These are phyloP conservation scores for Candida sonorensis DNA, from an alignment of 805 yeast species.

Conservation along the genomic window DNA sequence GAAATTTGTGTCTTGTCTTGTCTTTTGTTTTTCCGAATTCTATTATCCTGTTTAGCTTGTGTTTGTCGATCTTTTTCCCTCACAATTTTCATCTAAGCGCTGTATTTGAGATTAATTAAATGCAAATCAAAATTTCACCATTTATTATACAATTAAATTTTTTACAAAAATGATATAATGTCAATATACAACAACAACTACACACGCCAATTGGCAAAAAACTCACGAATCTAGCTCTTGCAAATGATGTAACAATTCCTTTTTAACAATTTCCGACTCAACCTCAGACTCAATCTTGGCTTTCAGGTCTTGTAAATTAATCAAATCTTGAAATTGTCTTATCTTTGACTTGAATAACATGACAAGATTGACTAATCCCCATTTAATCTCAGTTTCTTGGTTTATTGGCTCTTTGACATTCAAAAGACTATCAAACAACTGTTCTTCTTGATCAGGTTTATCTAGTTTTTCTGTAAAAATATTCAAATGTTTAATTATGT, in stretches of 20 bases:
- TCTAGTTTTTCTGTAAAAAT: constrained; percentile 10
- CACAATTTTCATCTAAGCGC: too few relatives aligned
- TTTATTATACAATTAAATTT: too few relatives aligned
- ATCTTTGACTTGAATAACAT: constrained; percentile 8
- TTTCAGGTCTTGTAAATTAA: constrained; percentile 1
- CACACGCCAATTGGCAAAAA: too few relatives aligned
- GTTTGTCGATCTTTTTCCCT: too few relatives aligned
- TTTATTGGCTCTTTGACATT: constrained; percentile 10
- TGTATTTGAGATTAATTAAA: too few relatives aligned
- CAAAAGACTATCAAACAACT: constrained; percentile 2
- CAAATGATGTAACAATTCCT: constrained; percentile 2
- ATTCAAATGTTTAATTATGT: constrained; percentile 11
- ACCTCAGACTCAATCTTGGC: constrained; percentile 3
- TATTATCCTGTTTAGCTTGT: too few relatives aligned
- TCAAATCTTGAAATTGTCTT: constrained; percentile 4
- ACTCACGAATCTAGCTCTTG: too few relatives aligned
- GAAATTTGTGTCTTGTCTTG: too few relatives aligned
- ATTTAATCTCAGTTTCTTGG: constrained; percentile 27
- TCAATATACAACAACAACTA: too few relatives aligned
- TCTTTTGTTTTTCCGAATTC: too few relatives aligned
- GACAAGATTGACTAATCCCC: constrained; percentile 32
- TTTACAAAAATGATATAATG: background rate
- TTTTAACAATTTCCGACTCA: constrained; percentile 6
- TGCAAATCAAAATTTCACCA: too few relatives aligned
- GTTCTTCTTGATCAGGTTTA: constrained; percentile 3